Conservation (phyloP, 2,329 filamentous ascomycete species). For the Cladophialophora psammophila region DNA sequence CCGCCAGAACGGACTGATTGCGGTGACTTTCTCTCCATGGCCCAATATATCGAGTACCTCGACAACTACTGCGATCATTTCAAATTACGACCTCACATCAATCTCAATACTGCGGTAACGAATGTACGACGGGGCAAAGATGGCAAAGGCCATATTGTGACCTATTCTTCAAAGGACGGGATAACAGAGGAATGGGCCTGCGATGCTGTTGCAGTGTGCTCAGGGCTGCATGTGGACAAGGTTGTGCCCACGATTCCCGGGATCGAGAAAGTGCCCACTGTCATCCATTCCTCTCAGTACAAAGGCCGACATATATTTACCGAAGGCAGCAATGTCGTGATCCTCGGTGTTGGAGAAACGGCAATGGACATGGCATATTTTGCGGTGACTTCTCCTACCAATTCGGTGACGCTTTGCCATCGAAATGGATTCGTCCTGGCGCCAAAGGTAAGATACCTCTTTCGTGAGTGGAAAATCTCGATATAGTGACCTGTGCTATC, state of each 20-base stretch:
- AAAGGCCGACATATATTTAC: conserved; percentile 18
- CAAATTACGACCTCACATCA: conserved; percentile 21
- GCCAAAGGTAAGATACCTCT: conserved; percentile 15
- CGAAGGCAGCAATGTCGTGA: conserved; percentile 21
- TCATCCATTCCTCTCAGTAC: conserved; percentile 22
- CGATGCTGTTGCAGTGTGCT: conserved; percentile 20
- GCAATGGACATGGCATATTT: conserved; percentile 26
- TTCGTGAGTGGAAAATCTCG: neutral
- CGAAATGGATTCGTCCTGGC: conserved; percentile 22
- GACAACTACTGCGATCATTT: conserved; percentile 20
- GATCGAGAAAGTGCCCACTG: conserved; percentile 20
- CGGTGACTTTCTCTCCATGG: conserved; percentile 17
- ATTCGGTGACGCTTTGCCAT: conserved; percentile 19
- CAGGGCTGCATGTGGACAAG: conserved; percentile 14
- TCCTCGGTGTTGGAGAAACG: conserved; percentile 21
- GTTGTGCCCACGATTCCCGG: conserved; percentile 16
- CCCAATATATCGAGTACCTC: conserved; percentile 19
- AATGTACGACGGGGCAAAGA: conserved; percentile 18
- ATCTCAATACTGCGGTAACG: conserved; percentile 18
- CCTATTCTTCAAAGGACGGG: neutral
- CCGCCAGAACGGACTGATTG: conserved; percentile 7
- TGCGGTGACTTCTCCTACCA: conserved; percentile 19
- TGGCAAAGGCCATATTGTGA: conserved; percentile 16
- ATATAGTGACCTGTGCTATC: neutral
- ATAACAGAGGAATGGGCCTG: conserved; percentile 18